Conservation (phyloP, 768 basidiomycete species). For the Tubosaeta sp. region DNA sequence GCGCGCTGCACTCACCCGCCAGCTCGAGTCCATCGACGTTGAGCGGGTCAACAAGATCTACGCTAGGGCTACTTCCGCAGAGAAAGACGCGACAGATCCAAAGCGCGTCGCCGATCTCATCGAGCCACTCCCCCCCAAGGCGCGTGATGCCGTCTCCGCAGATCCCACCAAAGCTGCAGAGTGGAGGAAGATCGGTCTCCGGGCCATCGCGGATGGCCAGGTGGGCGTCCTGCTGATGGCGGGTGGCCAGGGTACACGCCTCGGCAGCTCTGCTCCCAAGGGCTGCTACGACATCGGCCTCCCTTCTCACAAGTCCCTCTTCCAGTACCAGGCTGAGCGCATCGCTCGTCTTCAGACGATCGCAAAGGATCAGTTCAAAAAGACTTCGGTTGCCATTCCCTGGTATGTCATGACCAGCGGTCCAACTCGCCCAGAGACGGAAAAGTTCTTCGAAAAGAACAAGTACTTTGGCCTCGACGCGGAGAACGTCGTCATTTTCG, state of each 20-base stretch:
- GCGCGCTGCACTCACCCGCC: slow-evolving; percentile 56
- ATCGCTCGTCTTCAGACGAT: slow-evolving; percentile 79
- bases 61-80: slow-evolving; percentile 66
- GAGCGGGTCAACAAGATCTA: slow-evolving; percentile 89
- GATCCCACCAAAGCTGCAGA: slow-evolving; percentile 52
- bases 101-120: slow-evolving; percentile 48
- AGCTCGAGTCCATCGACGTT: slow-evolving; percentile 80
- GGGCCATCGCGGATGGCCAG: slow-evolving; percentile 74
- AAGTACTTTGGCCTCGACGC: slow-evolving; percentile 76
- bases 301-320: slow-evolving; percentile 88
- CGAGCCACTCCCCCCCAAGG: slow-evolving; percentile 75
- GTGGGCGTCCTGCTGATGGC: slow-evolving; percentile 98
- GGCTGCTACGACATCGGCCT: slow-evolving; percentile 98
- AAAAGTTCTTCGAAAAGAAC: slow-evolving; percentile 75
- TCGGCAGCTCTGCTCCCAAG: slow-evolving; percentile 91
- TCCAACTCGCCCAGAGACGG: slow-evolving; percentile 85
- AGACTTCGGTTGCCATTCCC: slow-evolving; percentile 70
- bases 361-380: slow-evolving; percentile 54
- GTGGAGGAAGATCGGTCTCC: slow-evolving; percentile 78
- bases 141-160: slow-evolving; percentile 59
- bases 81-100: slow-evolving; percentile 46
- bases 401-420: slow-evolving; percentile 99
- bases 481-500: slow-evolving; percentile 86
- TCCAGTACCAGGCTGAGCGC: slow-evolving; percentile 97
- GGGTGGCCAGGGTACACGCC: slow-evolving; percentile 93